A percentile compares a stretch with the other conserved stretches of the same genome.
phyloP scores from a whole-genome alignment of 169 alveolate species.

The Cyclospora cayetanensis region DNA sequence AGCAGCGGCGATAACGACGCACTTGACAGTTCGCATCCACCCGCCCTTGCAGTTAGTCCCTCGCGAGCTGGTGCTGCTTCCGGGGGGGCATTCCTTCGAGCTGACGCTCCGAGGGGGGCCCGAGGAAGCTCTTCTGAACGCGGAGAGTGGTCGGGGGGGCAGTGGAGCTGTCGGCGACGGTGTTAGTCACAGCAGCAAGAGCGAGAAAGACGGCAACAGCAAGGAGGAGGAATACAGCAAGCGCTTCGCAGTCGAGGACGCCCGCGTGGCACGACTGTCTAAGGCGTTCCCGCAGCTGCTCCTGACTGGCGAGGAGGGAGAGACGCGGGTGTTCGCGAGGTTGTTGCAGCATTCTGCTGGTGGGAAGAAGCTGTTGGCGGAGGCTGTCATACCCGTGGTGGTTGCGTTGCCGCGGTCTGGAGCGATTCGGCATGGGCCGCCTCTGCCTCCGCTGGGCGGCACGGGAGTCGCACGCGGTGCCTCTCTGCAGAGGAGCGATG shows the following conservation, averaged over 20 bases:
- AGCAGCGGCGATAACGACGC: background rate
- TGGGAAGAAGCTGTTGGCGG: background rate
- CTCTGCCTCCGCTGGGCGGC: background rate
- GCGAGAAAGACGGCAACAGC: background rate
- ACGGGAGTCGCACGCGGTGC: too few species aligned
- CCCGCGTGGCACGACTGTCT: slow-evolving; percentile 10
- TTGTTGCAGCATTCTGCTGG: background rate
- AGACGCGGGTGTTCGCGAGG: background rate
- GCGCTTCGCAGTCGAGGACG: background rate
- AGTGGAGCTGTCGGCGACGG: too few species aligned
- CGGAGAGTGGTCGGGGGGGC: background rate
- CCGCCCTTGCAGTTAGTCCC: slow-evolving; percentile 60
- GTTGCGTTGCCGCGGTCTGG: background rate
- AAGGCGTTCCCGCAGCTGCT: background rate
- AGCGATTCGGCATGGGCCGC: background rate
- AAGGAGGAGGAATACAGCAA: background rate
- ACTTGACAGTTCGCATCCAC: slow-evolving; percentile 22
- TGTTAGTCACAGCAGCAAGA: too few species aligned
- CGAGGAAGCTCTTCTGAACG: background rate
- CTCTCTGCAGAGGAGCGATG: background rate
- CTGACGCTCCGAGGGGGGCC: slow-evolving; percentile 62
- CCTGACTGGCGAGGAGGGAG: slow-evolving; percentile 33
- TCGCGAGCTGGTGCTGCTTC: slow-evolving; percentile 54
- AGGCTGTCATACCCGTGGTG: background rate
- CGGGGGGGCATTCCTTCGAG: slow-evolving; percentile 64